Base-by-base conservation (phyloP, 768 basidiomycete species). In the Phlebiopsis gigantea region DNA sequence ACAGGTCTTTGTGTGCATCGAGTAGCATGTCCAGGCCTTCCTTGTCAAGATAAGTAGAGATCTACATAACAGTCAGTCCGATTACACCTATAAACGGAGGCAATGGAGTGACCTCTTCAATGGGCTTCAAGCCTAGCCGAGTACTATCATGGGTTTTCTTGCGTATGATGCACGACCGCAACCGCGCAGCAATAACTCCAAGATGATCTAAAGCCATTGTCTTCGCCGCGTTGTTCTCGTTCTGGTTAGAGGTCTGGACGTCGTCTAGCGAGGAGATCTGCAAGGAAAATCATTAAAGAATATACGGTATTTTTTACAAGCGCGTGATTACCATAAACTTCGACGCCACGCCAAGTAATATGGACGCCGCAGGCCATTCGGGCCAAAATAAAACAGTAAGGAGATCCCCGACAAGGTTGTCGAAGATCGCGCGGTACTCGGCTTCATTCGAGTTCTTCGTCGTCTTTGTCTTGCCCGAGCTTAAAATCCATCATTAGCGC, bases 361-460 rank as follows among this genome's bases (percentile, higher is more conserved):
- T 71, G 43, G 85, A 80, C 1, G 97, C 91, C 9, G 91, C 95
- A 5, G 97, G 97, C 94, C 96, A 99, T 71, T 99, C 97, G 0
- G 97, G 95, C 84, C 91, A 91, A 68, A 88, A 94, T 5, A 98
- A 75, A 19, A 97, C 93, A 8, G 81, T 80, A 22, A 98, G 78
- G 22, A 97, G 75, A 66, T 99, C 97, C 1, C 85, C 83, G 42
- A 98, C 83, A 10, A 98, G 75, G 63, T 90, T 90, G 65, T 98
- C 96, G 57, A 98, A 89, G 39, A 98, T 93, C 0, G 85, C 78
- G 48, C 93, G 84, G 68, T 98, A 98, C 67, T 98, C 96, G 5
- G 90, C 86, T 66, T 99, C 97, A 62, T 92, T 93, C 0, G 93
- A 87, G 62, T 89, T 92, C 69, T 96, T 96, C 14, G 88, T 90